Conservation (phyloP, 2,329 filamentous ascomycete genomes). For the Anthostomella pinea region DNA sequence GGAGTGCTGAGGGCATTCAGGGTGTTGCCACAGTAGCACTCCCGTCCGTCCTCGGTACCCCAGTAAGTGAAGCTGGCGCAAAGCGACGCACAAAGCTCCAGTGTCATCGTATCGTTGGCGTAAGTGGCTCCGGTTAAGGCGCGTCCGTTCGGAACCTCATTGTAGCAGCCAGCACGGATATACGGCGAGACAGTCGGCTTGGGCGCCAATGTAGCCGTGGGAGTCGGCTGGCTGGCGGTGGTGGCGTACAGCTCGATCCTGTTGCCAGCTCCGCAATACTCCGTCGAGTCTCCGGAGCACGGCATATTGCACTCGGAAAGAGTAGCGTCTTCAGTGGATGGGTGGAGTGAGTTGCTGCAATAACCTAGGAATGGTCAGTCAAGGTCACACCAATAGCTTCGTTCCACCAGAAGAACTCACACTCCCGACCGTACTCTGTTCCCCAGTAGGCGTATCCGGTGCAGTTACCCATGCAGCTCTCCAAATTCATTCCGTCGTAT, state of each 20-base stretch:
- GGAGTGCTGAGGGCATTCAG: conserved; percentile 31
- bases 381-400: neutral
- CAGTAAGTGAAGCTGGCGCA: conserved; percentile 38
- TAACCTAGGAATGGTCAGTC: conserved; percentile 35
- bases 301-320: conserved; percentile 37
- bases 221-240: conserved; percentile 34
- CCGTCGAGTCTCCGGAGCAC: conserved; percentile 39
- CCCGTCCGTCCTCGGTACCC: conserved; percentile 37
- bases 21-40: conserved; percentile 41
- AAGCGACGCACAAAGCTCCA: conserved; percentile 36
- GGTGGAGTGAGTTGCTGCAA: conserved; percentile 43
- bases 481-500: conserved; percentile 49
- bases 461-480: conserved; percentile 46
- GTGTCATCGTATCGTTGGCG: conserved; percentile 36
- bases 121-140: conserved; percentile 35
- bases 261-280: conserved; percentile 43
- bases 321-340: conserved; percentile 31
- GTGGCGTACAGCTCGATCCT: conserved; percentile 44
- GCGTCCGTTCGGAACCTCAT: conserved; percentile 36
- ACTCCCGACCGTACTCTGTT: conserved; percentile 51
- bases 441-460: conserved; percentile 46
- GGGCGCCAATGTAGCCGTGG: conserved; percentile 33
- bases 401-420: conserved; percentile 28
- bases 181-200: conserved; percentile 37
- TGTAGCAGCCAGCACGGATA: conserved; percentile 38